phyloP scores from a whole-genome alignment of 345 rosid genomes.

The Iberis pinnata region DNA sequence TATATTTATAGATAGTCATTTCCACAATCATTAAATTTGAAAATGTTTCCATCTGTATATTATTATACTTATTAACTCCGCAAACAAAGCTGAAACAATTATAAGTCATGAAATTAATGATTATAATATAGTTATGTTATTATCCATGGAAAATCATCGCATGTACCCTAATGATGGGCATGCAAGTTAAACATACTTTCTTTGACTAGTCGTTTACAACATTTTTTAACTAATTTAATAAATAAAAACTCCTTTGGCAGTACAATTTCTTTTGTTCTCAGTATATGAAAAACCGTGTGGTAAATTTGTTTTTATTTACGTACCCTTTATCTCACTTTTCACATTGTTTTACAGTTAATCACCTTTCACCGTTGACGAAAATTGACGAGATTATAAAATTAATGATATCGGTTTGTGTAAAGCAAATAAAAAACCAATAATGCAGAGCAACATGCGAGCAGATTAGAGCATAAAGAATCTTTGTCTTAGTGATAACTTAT shows the following conservation, averaged over 20 bases:
- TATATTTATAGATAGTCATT: no score
- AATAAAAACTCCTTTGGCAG: slow-evolving; percentile 12
- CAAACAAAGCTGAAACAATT: slow-evolving; percentile 7
- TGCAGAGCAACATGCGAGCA: slow-evolving; percentile 25
- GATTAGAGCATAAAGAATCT: slow-evolving; percentile 32
- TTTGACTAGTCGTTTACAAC: slow-evolving; percentile 24
- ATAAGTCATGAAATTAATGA: slow-evolving; percentile 1
- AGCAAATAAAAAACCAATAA: neutral
- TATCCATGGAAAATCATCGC: neutral
- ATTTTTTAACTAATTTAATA: slow-evolving; percentile 1
- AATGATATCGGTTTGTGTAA: neutral
- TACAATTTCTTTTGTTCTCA: slow-evolving; percentile 21
- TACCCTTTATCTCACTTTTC: neutral
- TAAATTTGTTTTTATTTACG: neutral
- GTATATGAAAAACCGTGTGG: slow-evolving; percentile 12
- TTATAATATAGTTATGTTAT: neutral
- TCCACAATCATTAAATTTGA: no score
- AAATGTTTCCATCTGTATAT: no score
- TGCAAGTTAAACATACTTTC: slow-evolving; percentile 12
- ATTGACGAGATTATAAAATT: neutral
- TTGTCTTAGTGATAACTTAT: slow-evolving; percentile 28
- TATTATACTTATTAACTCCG: neutral
- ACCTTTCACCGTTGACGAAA: slow-evolving; percentile 20
- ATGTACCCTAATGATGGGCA: slow-evolving; percentile 19
- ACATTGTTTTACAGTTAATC: neutral